Conservation (phyloP, 352 stramenopile genomes). For the Pythium dissimile region DNA sequence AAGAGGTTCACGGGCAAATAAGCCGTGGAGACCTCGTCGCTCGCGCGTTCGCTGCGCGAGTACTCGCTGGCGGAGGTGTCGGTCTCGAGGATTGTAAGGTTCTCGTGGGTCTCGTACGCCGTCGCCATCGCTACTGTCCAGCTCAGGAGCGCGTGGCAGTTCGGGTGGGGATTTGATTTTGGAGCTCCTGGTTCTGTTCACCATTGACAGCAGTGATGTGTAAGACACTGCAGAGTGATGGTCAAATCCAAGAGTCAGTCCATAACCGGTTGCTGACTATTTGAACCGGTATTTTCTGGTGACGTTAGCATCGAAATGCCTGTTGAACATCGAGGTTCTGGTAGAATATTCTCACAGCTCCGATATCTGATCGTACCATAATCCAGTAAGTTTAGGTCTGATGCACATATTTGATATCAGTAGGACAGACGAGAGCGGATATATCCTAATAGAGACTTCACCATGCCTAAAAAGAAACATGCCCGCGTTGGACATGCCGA, state of each 20-base stretch:
- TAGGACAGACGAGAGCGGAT: too few relatives aligned
- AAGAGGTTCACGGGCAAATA: conserved; percentile 21
- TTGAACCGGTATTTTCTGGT: background rate
- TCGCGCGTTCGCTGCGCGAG: conserved; percentile 10
- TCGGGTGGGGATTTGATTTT: background rate
- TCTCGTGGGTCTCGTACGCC: conserved; percentile 1
- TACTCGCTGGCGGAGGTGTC: conserved; percentile 23
- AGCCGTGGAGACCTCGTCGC: conserved; percentile 23
- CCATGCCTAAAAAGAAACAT: too few relatives aligned
- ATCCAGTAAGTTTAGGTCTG: too few relatives aligned
- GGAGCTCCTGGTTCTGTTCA: background rate
- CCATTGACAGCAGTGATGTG: too few relatives aligned
- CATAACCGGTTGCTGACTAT: background rate
- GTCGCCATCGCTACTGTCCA: background rate
- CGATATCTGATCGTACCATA: too few relatives aligned
- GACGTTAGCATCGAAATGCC: background rate
- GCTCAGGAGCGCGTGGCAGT: background rate
- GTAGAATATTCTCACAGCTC: too few relatives aligned
- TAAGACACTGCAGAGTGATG: background rate
- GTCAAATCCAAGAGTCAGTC: conserved; percentile 8
- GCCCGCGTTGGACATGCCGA: too few relatives aligned
- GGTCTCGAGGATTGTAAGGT: conserved; percentile 33
- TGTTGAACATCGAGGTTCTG: background rate
- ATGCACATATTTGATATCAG: too few relatives aligned
- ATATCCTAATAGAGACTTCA: too few relatives aligned